phyloP scores from a whole-genome alignment of 805 yeast genomes.

The Clavispora asparagi region DNA sequence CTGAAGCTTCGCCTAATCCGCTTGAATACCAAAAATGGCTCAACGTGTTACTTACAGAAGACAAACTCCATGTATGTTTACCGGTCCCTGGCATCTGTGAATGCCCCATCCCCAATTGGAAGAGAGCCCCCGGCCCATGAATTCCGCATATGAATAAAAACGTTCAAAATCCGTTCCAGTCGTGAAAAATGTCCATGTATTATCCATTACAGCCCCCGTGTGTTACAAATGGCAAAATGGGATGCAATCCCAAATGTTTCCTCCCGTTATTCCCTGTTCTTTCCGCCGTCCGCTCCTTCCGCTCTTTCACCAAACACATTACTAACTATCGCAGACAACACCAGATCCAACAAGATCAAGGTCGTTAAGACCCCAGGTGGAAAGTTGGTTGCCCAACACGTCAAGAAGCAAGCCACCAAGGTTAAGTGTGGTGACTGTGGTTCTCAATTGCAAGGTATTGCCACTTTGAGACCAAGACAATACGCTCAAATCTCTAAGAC shows the following conservation, averaged over 20 bases:
- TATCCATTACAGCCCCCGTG: not conserved
- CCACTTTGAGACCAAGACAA: slow-evolving; percentile 97
- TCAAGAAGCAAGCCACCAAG: slow-evolving; percentile 85
- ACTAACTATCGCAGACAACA: slow-evolving; percentile 57
- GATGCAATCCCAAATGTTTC: too few species aligned
- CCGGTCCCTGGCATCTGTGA: not conserved
- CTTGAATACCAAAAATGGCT: slow-evolving; percentile 59
- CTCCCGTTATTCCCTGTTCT: not conserved
- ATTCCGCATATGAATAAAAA: not conserved
- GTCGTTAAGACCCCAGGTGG: slow-evolving; percentile 99
- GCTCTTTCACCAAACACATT: not conserved
- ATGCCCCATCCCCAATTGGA: not conserved
- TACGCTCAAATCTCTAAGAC: slow-evolving; percentile 94
- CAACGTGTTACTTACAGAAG: slow-evolving; percentile 55
- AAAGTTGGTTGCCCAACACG: slow-evolving; percentile 95
- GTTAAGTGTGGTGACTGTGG: slow-evolving; percentile 90
- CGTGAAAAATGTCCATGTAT: not conserved
- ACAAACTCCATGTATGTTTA: slow-evolving; percentile 17
- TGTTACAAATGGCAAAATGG: not conserved
- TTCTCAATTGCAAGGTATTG: slow-evolving; percentile 75
- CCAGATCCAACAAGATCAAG: slow-evolving; percentile 99
- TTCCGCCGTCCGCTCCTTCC: not conserved
- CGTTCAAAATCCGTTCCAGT: not conserved
- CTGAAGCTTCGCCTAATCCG: slow-evolving; percentile 1
- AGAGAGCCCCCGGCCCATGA: not conserved